Base-by-base conservation (phyloP, 1,139 yeast species). In the Lodderomyces parapsilosis region DNA sequence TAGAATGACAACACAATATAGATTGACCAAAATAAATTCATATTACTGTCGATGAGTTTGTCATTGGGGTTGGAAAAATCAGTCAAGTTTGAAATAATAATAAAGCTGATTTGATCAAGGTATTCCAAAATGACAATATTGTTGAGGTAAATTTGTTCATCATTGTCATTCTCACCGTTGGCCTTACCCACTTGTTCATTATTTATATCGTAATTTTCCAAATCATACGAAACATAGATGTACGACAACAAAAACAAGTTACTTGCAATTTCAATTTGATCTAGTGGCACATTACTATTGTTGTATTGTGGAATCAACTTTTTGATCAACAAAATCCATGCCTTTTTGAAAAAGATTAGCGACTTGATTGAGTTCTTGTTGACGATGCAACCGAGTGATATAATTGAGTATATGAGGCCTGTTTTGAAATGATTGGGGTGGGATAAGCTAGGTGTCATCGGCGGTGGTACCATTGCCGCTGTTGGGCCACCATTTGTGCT, bases 301-400 rank as follows among this genome's bases (percentile, higher is more conserved):
- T 65, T 67, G 54, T 72, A 71, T 48, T 68, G 71, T 20, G 76
- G 75, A 18, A 75, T 71, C 38, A 68, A 57, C 39, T 69, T 68
- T 38, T 69, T 63, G 35, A 74, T 71, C 31, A 76, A 59, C 15
- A 74, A 58, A 40, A 65, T 63, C 80, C 80, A 75, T 32, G 71
- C 58, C 46, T 64, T 73, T 45, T 63, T 68, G 49, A 71, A 70
- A 47, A 60, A 63, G 6, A 55, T 56, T 11, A 66, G 57, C 4
- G 70, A 62, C 40, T 65, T 66, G 6, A 42, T 42, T 8, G 47
- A 32, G 14, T 58, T 46, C 20, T 54, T 50, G 39, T 54, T 53
- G 17, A 50, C 43, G 14, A 52, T 47, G 39, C 47, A 55, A 5
- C 72, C 72, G 17, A 63, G 50, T 2, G 66, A 54, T 14, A 66